Percentiles rank a stretch among this genome's conserved stretches.
phyloP scores from a whole-genome alignment of 108 stramenopile genomes.

The Discostella pseudostelligera region DNA sequence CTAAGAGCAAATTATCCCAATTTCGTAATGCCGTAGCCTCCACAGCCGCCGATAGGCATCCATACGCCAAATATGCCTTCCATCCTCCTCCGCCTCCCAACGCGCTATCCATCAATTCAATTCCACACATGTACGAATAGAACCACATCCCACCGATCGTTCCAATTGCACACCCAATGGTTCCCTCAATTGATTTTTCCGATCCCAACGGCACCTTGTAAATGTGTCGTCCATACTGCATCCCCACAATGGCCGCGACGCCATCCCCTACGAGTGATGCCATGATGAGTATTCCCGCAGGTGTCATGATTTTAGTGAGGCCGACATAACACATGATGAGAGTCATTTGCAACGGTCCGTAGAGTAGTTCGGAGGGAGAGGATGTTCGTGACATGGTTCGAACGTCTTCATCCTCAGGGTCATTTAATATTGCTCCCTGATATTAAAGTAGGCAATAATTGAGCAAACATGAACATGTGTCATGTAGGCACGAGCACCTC shows the following conservation, averaged over 20 bases:
- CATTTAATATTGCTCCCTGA: conserved; percentile 61
- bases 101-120: conserved; percentile 31
- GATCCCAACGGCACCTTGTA: conserved; percentile 58
- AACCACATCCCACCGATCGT: conserved; percentile 60
- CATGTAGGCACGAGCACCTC: neutral
- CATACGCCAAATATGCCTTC: conserved; percentile 52
- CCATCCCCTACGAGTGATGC: conserved; percentile 68
- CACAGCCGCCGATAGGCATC: conserved; percentile 57
- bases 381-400: conserved; percentile 59
- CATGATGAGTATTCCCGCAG: conserved; percentile 52
- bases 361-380: conserved; percentile 68
- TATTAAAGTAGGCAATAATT: too few relatives aligned
- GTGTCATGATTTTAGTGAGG: conserved; percentile 54
- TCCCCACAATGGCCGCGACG: conserved; percentile 61
- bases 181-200: conserved; percentile 74
- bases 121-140: conserved; percentile 51
- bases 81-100: conserved; percentile 14
- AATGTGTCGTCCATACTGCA: conserved; percentile 57
- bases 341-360: conserved; percentile 69
- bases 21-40: conserved; percentile 68
- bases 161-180: conserved; percentile 66
- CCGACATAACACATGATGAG: conserved; percentile 57
- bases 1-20: conserved; percentile 67
- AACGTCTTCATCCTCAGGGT: conserved; percentile 72
- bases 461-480: too few relatives aligned